These are phyloP conservation scores for Westerdykella aurantiaca DNA, from an alignment of 2,329 filamentous ascomycete genomes.

Conservation along the genomic window DNA sequence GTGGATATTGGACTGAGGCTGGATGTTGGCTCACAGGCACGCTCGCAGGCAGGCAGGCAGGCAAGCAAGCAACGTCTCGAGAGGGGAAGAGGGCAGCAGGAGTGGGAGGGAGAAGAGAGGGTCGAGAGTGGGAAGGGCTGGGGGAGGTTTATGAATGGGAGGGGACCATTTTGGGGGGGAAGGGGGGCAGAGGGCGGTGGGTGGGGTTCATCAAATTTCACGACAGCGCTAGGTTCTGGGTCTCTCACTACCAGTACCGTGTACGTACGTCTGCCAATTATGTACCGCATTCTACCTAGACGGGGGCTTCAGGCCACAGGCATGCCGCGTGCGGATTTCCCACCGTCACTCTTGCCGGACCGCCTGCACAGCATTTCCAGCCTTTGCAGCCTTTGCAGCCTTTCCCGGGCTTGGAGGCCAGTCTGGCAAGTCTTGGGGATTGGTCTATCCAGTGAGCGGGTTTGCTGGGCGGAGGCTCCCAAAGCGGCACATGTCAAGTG, in stretches of 20 bases:
- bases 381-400: conserved; percentile 14
- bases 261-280: conserved; percentile 23
- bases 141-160: conserved; percentile 33
- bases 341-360: conserved; percentile 7
- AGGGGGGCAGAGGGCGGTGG: conserved; percentile 13
- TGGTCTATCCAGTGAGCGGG: too few relatives aligned
- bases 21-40: conserved; percentile 19
- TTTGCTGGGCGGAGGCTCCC: background rate
- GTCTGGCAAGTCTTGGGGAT: conserved; percentile 11
- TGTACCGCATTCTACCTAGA: too few relatives aligned
- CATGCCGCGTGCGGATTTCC: too few relatives aligned
- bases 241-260: conserved; percentile 7
- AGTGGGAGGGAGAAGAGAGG: conserved; percentile 10
- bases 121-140: conserved; percentile 13
- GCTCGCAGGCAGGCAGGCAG: conserved; percentile 21
- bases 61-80: conserved; percentile 11
- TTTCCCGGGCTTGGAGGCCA: background rate
- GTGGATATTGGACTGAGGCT: background rate
- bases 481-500: conserved; percentile 17
- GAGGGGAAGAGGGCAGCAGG: conserved; percentile 8
- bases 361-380: conserved; percentile 13
- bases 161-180: conserved; percentile 21
- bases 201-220: conserved; percentile 33
- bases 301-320: too few relatives aligned
- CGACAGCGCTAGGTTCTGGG: conserved; percentile 25